Evolutionary conservation across 805 yeast species (phyloP), one percentile per base, ranked within the genome.

Genomic region (Pichia rugopelliculosa): DNA sequence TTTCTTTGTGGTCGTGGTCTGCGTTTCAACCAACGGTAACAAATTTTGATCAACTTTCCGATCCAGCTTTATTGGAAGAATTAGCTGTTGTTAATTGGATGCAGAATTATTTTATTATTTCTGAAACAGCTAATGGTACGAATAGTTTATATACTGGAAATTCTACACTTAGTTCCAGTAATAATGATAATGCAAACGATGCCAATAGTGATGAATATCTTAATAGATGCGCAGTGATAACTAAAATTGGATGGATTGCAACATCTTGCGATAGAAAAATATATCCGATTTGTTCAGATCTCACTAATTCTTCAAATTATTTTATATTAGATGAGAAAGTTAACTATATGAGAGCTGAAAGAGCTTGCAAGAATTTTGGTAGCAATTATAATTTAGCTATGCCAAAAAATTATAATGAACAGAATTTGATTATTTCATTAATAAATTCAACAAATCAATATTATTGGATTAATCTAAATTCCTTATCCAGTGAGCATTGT

Each of bases 381-480:
- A 73, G 72, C 0, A 27, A 42, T 2, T 58, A 55, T 45, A 26
- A 46, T 0, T 73, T 84, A 49, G 61, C 70, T 1, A 60, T 75
- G 0, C 90, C 90, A 0, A 56, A 58, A 9, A 67, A 77, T 1
- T 73, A 86, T 1, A 47, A 73, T 3, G 75, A 80, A 44, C 76
- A 77, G 47, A 50, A 44, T 3, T 50, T 48, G 47, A 53, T 72
- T 18, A 48, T 51, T 1, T 38, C 46, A 3, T 39, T 48, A 3
- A 36, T 70, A 23, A 53, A 56, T 0, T 36, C 46, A 0, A 50
- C 56, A 3, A 60, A 65, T 15, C 63, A 55, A 13, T 76, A 77
- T 0, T 68, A 79, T 0, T 90, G 97, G 97, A 76, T 88, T 4
- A 88, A 87, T 64, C 56, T 88, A 53, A 90, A 91, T 60, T 87